Base-by-base conservation (phyloP, 2,329 filamentous ascomycete genomes). In the Juglanconis sp. region DNA sequence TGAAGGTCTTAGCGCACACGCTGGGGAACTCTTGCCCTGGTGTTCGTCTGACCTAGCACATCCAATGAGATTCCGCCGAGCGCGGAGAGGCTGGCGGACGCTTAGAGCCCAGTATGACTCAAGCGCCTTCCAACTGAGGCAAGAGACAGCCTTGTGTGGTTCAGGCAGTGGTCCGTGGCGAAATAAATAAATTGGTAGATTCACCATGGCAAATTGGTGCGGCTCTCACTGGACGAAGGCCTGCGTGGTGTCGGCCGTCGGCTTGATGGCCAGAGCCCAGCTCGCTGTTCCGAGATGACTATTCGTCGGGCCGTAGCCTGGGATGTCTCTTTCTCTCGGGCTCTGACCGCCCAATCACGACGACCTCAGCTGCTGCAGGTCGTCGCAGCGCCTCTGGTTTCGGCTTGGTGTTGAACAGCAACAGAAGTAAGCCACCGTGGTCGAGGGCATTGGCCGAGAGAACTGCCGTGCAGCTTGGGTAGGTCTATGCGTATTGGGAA, bases 141-240 rank as follows among this genome's bases (percentile, higher is more conserved):
- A 61, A 53, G 59, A 57, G 59, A 34, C 59, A 61, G 59, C 59
- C 59, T 60, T 57, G 58, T 56, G 52, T 51, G 32, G 17, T 30
- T 60, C 52, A 49, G 57, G 38, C 53, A 40, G 47, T 38, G 35
- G 38, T 31, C 32, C 35, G 50, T 53, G 50, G 50, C 50, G 38
- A 53, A 52, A 38, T 38, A 3, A 8, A 38, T 38, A 24, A 24
- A 24, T 24, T 24, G 17, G 17, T 24, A 24, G 17, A 24, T 24
- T 24, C 17, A 24, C 42, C 15, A 32, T 47, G 53, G 53, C 42
- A 47, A 55, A 47, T 34, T 34, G 42, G 53, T 36, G 31, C 53
- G 53, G 46, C 31, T 47, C 7, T 15, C 53, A 44, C 24, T 17
- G 31, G 46, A 44, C 42, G 31, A 56, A 30, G 17, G 47, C 17